phyloP scores from a whole-genome alignment of 176 grass and related monocot genomes.

The Avena sativa region DNA sequence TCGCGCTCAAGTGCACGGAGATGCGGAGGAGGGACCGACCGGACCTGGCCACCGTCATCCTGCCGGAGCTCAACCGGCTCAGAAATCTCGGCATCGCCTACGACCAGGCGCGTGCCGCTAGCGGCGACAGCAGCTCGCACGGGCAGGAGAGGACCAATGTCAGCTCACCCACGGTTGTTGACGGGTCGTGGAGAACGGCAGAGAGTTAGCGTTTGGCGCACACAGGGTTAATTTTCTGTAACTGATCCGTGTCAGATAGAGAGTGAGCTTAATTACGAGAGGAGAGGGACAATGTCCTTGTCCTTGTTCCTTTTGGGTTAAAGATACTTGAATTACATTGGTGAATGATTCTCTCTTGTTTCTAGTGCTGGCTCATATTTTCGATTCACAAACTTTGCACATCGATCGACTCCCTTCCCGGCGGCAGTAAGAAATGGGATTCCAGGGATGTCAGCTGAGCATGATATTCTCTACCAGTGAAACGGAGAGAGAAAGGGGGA shows the following conservation, averaged over 20 bases:
- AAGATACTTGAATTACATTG: conserved; percentile 18
- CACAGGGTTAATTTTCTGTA: not conserved
- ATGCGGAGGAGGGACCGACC: conserved; percentile 77
- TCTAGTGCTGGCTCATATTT: conserved; percentile 24
- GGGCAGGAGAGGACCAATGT: conserved; percentile 28
- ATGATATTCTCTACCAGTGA: too few relatives aligned
- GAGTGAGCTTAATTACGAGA: conserved; percentile 24
- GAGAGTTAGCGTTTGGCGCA: conserved; percentile 49
- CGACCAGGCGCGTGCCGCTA: conserved; percentile 39
- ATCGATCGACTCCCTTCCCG: not conserved
- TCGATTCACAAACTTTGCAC: conserved; percentile 2
- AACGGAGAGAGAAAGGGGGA: too few relatives aligned
- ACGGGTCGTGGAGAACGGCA: conserved; percentile 43
- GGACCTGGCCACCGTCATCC: conserved; percentile 77
- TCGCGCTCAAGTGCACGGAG: conserved; percentile 85
- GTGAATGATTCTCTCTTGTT: conserved; percentile 25
- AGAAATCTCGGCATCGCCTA: conserved; percentile 84
- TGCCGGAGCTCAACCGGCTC: conserved; percentile 89
- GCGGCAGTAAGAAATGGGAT: too few relatives aligned
- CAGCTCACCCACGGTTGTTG: conserved; percentile 29
- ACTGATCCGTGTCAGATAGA: conserved; percentile 36
- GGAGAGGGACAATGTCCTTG: not conserved
- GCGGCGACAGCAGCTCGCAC: not conserved
- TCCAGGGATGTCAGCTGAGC: too few relatives aligned
- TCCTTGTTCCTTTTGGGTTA: not conserved